These are phyloP conservation scores for Vanderwaltozyma polyspora DNA, from an alignment of 805 yeast species.

Conservation along the genomic window DNA sequence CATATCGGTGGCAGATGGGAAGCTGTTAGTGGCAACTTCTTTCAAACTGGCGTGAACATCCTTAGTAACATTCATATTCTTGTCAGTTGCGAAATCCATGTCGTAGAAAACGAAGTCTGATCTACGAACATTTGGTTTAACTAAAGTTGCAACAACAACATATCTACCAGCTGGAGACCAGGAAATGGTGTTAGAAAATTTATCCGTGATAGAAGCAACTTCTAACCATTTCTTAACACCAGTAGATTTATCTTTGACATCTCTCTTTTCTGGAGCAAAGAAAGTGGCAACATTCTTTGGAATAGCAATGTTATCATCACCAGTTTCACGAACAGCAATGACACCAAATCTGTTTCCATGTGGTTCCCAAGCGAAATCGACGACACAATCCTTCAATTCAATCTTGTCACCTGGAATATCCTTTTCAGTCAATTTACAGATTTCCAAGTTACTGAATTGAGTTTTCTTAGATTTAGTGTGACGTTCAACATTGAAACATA, in stretches of 20 bases:
- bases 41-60: slow-evolving; percentile 49
- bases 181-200: slow-evolving; percentile 56
- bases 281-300: slow-evolving; percentile 59
- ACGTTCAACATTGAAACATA: slow-evolving; percentile 93
- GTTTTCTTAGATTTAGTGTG: slow-evolving; percentile 94
- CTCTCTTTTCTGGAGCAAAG: slow-evolving; percentile 65
- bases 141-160: slow-evolving; percentile 42
- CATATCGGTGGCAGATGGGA: slow-evolving; percentile 68
- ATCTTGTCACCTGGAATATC: slow-evolving; percentile 91
- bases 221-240: slow-evolving; percentile 45
- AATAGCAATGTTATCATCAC: slow-evolving; percentile 48
- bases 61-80: slow-evolving; percentile 23
- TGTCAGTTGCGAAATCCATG: slow-evolving; percentile 67
- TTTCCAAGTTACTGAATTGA: slow-evolving; percentile 79
- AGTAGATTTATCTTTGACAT: slow-evolving; percentile 36
- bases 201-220: slow-evolving; percentile 47
- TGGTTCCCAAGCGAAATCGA: slow-evolving; percentile 95
- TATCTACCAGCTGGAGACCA: slow-evolving; percentile 95
- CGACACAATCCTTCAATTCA: slow-evolving; percentile 81
- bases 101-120: slow-evolving; percentile 82
- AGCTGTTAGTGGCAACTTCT: slow-evolving; percentile 51
- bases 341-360: slow-evolving; percentile 75
- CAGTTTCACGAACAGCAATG: slow-evolving; percentile 49
- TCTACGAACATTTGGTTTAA: slow-evolving; percentile 34
- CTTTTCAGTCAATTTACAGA: slow-evolving; percentile 76